phyloP scores from a whole-genome alignment of 1,284 basidiomycete species.

The Phellopilus nigrolimitatus region DNA sequence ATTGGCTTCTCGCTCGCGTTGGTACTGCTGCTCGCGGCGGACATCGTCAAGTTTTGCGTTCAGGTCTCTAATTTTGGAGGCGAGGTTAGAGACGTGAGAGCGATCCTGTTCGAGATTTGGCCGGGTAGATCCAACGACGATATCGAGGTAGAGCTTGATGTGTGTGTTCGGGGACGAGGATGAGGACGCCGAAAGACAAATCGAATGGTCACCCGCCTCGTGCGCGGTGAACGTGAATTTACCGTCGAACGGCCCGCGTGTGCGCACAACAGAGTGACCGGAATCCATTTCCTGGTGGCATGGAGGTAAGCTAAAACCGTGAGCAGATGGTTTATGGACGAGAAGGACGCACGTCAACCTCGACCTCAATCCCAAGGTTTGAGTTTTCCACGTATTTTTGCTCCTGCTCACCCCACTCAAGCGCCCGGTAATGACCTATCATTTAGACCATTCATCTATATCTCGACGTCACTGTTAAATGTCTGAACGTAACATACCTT shows the following conservation, averaged over 20 bases:
- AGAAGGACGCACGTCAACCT: conserved; percentile 72
- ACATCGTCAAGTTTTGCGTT: conserved; percentile 93
- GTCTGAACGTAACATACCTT: conserved; percentile 58
- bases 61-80: conserved; percentile 83
- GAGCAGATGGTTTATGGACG: conserved; percentile 10
- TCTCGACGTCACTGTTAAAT: no score
- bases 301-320: conserved; percentile 8
- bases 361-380: conserved; percentile 83
- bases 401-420: conserved; percentile 81
- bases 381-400: conserved; percentile 72
- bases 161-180: conserved; percentile 75
- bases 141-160: conserved; percentile 92
- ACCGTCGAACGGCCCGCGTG: conserved; percentile 84
- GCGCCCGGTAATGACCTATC: conserved; percentile 85
- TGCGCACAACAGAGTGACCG: conserved; percentile 76
- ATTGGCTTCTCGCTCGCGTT: conserved; percentile 91
- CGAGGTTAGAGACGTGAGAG: conserved; percentile 83
- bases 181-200: conserved; percentile 90
- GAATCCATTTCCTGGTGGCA: conserved; percentile 67
- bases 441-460: no score
- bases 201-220: conserved; percentile 93
- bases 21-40: conserved; percentile 94
- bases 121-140: conserved; percentile 86
- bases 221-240: conserved; percentile 97
- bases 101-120: conserved; percentile 79